A percentile compares a stretch with the other conserved stretches of the same genome.
phyloP scores from a whole-genome alignment of 202 grass and related monocot genomes.

The Cymbopogon flexuosus region DNA sequence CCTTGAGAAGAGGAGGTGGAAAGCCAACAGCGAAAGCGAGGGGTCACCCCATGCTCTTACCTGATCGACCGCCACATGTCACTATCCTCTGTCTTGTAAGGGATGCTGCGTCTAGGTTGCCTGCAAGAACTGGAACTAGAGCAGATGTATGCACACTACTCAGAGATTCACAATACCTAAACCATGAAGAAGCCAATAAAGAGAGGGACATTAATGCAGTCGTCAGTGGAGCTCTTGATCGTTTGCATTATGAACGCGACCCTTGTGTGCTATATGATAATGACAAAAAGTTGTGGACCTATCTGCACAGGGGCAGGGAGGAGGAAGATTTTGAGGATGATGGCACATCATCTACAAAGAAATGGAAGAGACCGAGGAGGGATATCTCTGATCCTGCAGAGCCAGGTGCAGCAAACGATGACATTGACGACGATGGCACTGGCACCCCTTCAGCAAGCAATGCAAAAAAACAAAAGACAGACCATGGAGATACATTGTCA shows the following conservation, averaged over 20 bases:
- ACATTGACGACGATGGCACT: conserved; percentile 67
- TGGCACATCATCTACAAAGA: conserved; percentile 93
- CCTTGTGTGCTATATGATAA: conserved; percentile 92
- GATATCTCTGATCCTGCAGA: conserved; percentile 46
- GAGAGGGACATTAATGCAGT: conserved; percentile 87
- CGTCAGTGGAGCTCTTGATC: conserved; percentile 92
- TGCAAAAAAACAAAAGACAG: conserved; percentile 40
- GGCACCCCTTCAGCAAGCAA: conserved; percentile 39
- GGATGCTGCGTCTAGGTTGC: conserved; percentile 89
- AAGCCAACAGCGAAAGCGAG: conserved; percentile 98
- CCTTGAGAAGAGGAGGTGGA: conserved; percentile 87
- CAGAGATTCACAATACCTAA: conserved; percentile 94
- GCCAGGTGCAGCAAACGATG: conserved; percentile 33
- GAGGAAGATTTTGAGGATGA: conserved; percentile 99
- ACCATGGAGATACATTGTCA: conserved; percentile 37
- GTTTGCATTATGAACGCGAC: conserved; percentile 95
- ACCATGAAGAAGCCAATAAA: conserved; percentile 67
- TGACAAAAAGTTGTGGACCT: conserved; percentile 97
- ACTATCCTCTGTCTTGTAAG: conserved; percentile 97
- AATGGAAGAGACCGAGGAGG: conserved; percentile 96
- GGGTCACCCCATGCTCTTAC: conserved; percentile 96
- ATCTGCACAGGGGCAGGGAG: conserved; percentile 92
- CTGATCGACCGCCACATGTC: conserved; percentile 88
- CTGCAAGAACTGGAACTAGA: conserved; percentile 88
- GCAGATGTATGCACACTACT: conserved; percentile 96